These are phyloP conservation scores for Phytopythium delawarense DNA, from an alignment of 352 stramenopile species.

Conservation along the genomic window DNA sequence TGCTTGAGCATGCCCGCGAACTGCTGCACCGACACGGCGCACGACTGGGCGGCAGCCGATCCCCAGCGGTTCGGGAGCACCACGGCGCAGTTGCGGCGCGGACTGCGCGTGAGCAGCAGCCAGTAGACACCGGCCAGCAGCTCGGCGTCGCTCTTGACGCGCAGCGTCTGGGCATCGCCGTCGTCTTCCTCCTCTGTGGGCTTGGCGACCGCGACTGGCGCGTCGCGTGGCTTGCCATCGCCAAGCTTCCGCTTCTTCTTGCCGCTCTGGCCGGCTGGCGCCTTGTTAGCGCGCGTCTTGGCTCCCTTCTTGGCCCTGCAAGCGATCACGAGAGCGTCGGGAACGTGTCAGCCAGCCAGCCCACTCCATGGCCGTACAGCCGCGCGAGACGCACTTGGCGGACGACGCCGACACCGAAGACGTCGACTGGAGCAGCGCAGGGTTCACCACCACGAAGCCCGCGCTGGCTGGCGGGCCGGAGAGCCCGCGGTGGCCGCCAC, in stretches of 20 bases:
- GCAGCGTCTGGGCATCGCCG: constrained; percentile 12
- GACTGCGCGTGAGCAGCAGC: constrained; percentile 42
- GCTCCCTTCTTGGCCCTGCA: not conserved
- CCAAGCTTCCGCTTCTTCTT: not conserved
- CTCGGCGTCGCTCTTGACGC: constrained; percentile 34
- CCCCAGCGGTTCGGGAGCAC: constrained; percentile 33
- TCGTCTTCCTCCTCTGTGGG: constrained; percentile 6
- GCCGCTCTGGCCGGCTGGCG: not conserved
- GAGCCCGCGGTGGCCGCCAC: constrained; percentile 5
- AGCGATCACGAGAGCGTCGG: not conserved
- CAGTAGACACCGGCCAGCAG: constrained; percentile 53
- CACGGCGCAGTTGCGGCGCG: constrained; percentile 39
- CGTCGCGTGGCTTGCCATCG: not conserved
- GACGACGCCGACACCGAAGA: not conserved
- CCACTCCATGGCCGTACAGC: not conserved
- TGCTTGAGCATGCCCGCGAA: constrained; percentile 47
- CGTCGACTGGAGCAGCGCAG: constrained; percentile 22
- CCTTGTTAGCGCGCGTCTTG: not conserved
- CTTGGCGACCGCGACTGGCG: constrained; percentile 10
- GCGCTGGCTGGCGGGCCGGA: constrained; percentile 8
- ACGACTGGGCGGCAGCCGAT: constrained; percentile 8
- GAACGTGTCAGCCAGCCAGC: constrained; percentile 8
- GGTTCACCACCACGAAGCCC: constrained; percentile 49
- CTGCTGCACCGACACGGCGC: constrained; percentile 15
- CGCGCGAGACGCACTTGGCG: constrained; percentile 1